Evolutionary conservation across 345 rosid species (phyloP), one percentile per base, ranked within the genome.

Genomic region (Brassica carinata): DNA sequence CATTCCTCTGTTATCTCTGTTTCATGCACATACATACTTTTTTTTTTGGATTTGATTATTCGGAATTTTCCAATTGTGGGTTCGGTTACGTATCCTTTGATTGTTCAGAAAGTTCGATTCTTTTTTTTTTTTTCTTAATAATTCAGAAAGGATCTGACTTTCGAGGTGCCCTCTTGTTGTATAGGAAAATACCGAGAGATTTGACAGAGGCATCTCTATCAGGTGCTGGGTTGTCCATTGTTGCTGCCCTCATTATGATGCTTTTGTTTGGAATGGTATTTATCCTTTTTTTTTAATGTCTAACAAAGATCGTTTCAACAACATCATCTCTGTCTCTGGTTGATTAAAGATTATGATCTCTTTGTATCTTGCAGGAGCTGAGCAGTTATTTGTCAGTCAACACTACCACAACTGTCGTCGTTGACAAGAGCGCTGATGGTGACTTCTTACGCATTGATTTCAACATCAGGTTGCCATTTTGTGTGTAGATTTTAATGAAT

Each of bases 121-220:
- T 29, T 18, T 64, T 17, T 23, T 23, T 23, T 23, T 23, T 23
- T 55, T 13, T 3, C 38, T 40, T 40, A 40, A 40, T 27, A 13
- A 48, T 6, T 29, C 45, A 13, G 3, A 5, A 27, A 15, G 33
- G 77, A 57, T 73, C 69, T 75, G 79, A 23, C 26, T 45, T 64
- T 17, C 0, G 38, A 23, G 55, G 15, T 68, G 45, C 7, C 67
- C 13, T 23, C 3, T 38, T 57, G 8, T 11, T 84, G 17, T 53
- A 27, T 90, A 96, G 99, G 92, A 96, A 96, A 92, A 96, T 94
- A 55, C 99, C 98, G 18, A 89, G 99, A 84, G 98, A 96, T 86
- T 90, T 96, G 90, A 96, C 99, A 0, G 99, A 94, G 89, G 97
- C 99, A 33, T 94, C 99, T 27, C 73, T 96, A 40, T 94, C 98